Evolutionary conservation across 306 rosid species (phyloP), one percentile per base, ranked within the genome.

Genomic region (Quercus alba): DNA sequence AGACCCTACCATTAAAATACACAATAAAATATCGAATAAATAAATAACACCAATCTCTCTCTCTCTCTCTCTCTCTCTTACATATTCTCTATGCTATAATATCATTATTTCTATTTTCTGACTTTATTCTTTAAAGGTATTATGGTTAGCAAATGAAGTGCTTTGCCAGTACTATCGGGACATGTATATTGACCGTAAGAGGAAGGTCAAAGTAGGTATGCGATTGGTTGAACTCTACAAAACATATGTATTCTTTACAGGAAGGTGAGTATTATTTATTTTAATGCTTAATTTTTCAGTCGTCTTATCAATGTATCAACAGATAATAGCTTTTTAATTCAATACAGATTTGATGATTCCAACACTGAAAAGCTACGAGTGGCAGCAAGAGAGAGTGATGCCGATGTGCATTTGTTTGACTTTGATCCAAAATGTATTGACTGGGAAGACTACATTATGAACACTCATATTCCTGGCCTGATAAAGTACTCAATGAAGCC

Each of bases 361-460:
- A 81, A 87, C 77, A 44, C 86, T 3, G 82, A 90, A 73, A 80
- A 21, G 18, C 74, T 90, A 20, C 6, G 71, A 13, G 30, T 1
- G 18, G 21, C 4, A 55, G 46, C 78, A 66, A 58, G 28, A n/a
- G 75, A 17, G 46, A 35, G 49, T 28, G 64, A 20, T 49, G 44
- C 5, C 11, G 77, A 74, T 9, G 49, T 19, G 46, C 83, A 2
- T 0, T 56, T 5, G 11, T 80, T 85, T 5, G 21, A 81, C 14
- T 83, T 88, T 71, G 89, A 90, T 35, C 85, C 89, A 1, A 75
- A 13, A 1, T 49, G 57, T 56, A 79, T 86, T 64, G 84, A 86
- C 18, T 86, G 94, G 90, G 81, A 69, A 23, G 84, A 90, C 12
- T 86, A 84, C 70, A 19, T 90, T 55, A 61, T 84, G 83, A 81